A percentile compares a stretch with the other conserved stretches of the same genome.
Conservation (phyloP, 2,329 filamentous ascomycete species). For the Cladophialophora chaetospira region DNA sequence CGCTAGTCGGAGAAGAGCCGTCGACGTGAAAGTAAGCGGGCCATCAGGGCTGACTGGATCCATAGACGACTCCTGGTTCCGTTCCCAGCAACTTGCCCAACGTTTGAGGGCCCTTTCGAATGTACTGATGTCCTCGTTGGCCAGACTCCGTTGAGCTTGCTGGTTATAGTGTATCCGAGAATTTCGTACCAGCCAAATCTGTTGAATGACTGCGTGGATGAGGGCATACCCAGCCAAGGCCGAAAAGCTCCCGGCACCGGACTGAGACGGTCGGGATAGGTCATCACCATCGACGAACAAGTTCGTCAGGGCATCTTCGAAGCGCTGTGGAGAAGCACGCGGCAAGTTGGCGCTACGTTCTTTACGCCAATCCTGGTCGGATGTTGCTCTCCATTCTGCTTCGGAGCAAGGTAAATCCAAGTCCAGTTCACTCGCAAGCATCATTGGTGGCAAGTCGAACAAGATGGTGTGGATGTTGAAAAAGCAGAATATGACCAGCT, state of each 20-base stretch:
- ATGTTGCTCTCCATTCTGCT: background rate
- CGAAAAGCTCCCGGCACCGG: background rate
- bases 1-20: conserved; percentile 4
- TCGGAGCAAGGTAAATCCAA: conserved; percentile 8
- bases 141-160: background rate
- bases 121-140: background rate
- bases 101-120: background rate
- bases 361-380: background rate
- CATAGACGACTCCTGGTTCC: conserved; percentile 10
- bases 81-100: conserved; percentile 4
- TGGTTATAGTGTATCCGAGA: background rate
- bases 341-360: background rate
- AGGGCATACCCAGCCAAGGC: conserved; percentile 1
- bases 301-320: background rate
- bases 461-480: conserved; percentile 6
- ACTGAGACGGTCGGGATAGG: background rate
- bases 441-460: background rate
- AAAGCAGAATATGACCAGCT: conserved; percentile 6
- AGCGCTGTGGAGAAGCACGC: background rate
- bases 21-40: conserved; percentile 8
- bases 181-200: conserved; percentile 4
- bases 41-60: conserved; percentile 8
- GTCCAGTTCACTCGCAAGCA: background rate
- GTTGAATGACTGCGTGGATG: conserved; percentile 5
- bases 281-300: background rate